Evolutionary conservation across 805 yeast species (phyloP).

Genomic region (Monosporozyma siamensis): DNA sequence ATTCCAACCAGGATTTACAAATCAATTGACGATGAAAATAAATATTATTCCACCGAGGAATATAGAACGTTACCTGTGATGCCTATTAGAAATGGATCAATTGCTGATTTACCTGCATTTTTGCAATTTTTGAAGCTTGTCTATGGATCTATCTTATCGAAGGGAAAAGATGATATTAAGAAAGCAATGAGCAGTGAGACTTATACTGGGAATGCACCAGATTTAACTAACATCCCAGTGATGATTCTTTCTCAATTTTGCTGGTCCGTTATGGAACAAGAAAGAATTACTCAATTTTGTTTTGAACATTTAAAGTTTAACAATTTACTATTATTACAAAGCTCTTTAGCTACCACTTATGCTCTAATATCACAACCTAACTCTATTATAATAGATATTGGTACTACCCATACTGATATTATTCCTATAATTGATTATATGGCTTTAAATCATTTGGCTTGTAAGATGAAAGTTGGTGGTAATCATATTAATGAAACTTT

Average conservation of each 20-base stretch:
- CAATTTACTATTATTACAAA: constrained; percentile 62
- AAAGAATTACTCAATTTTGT: constrained; percentile 60
- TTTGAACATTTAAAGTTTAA: constrained; percentile 67
- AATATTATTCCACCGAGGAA: constrained; percentile 24
- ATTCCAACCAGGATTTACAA: constrained; percentile 71
- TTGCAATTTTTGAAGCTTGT: constrained; percentile 44
- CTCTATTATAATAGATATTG: constrained; percentile 72
- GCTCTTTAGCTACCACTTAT: constrained; percentile 58
- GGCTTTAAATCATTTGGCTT: constrained; percentile 45
- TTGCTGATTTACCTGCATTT: constrained; percentile 62
- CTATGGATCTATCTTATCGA: constrained; percentile 37
- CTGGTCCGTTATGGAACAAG: constrained; percentile 65
- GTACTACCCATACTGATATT: constrained; percentile 64
- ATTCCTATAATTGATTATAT: constrained; percentile 73
- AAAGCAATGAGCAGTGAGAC: constrained; percentile 14
- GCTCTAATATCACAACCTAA: constrained; percentile 62
- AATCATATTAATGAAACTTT: constrained; percentile 48
- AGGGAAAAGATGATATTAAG: constrained; percentile 10
- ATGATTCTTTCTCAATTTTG: constrained; percentile 53
- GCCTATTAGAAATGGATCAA: constrained; percentile 59
- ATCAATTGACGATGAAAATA: constrained; percentile 27
- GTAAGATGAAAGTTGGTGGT: constrained; percentile 53
- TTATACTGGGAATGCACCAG: constrained; percentile 13
- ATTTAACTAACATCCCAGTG: constrained; percentile 50
- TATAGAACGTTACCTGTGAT: constrained; percentile 33